Evolutionary conservation across 768 basidiomycete species (phyloP).

Genomic region (Suillus alpinus): DNA sequence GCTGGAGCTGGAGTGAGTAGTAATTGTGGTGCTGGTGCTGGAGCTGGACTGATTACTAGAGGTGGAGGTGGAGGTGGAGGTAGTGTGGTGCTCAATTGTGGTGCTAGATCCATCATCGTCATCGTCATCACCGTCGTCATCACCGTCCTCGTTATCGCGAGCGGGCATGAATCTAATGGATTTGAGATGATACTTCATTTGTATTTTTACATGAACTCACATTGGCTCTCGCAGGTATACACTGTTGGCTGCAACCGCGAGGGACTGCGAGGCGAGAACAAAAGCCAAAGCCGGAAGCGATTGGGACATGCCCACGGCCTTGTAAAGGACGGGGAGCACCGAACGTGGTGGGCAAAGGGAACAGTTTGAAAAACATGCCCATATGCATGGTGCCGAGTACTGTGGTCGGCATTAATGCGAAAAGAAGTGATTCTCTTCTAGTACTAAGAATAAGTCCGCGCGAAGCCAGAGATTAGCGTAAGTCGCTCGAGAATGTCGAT

Average conservation of each 20-base stretch:
- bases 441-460: no score
- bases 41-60: neutral
- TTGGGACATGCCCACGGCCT: neutral
- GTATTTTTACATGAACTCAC: constrained; percentile 3
- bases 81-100: neutral
- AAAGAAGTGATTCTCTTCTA: neutral
- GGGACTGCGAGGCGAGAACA: constrained; percentile 1
- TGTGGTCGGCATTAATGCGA: neutral
- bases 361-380: neutral
- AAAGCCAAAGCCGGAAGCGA: constrained; percentile 4
- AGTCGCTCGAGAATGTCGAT: no score
- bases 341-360: neutral
- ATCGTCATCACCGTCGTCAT: neutral
- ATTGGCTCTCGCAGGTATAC: neutral
- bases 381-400: neutral
- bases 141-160: neutral
- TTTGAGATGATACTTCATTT: neutral
- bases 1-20: neutral
- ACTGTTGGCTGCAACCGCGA: neutral
- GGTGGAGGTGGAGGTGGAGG: neutral
- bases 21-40: neutral
- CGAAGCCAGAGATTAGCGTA: no score
- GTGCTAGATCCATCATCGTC: neutral
- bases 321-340: neutral
- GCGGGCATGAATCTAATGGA: neutral